These are phyloP conservation scores for Termitomyces sp. DNA, from an alignment of 768 basidiomycete species.

Conservation along the genomic window DNA sequence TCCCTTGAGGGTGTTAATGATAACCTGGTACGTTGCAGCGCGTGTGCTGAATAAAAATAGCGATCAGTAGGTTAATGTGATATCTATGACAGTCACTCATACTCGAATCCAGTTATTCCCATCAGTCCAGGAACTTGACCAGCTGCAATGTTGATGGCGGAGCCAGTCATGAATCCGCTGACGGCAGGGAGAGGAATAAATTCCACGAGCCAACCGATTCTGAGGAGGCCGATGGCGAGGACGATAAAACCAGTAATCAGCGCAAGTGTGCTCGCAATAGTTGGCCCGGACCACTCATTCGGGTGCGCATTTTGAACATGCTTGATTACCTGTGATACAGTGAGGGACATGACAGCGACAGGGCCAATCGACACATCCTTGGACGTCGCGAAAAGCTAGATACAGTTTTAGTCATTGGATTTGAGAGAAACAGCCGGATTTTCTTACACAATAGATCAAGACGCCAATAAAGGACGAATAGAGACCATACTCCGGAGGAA, in stretches of 20 bases:
- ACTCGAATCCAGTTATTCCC: conserved; percentile 86
- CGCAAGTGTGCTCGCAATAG: conserved; percentile 82
- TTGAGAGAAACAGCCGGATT: neutral
- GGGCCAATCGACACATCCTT: conserved; percentile 99
- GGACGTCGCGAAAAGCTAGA: conserved; percentile 89
- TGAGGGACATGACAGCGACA: conserved; percentile 97
- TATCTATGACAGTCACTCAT: conserved; percentile 19
- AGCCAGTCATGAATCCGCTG: conserved; percentile 95
- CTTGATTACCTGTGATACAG: conserved; percentile 76
- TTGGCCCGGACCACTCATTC: conserved; percentile 55
- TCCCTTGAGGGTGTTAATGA: conserved; percentile 91
- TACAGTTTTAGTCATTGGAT: neutral
- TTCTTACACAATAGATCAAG: conserved; percentile 72
- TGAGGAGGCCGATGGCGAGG: conserved; percentile 82
- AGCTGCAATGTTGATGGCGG: conserved; percentile 87
- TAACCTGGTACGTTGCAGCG: conserved; percentile 78
- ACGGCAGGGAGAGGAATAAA: conserved; percentile 88
- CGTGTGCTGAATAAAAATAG: conserved; percentile 65
- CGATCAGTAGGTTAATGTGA: conserved; percentile 2
- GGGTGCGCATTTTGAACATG: conserved; percentile 53
- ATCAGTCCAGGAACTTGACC: conserved; percentile 89
- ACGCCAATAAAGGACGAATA: conserved; percentile 93
- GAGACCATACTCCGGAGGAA: conserved; percentile 85
- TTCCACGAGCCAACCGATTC: conserved; percentile 93
- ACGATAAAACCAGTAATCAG: conserved; percentile 91